Evolutionary conservation across 164 flowering plant species (phyloP).

Genomic region (Vitis vinifera): ASM3070453v1 NC_081818.1:25651501-25652000

Average conservation of each 20-base stretch:
- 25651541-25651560: conserved; percentile 38
- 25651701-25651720: background rate
- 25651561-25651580: conserved; percentile 31
- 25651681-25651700: no score
- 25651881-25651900: no score
- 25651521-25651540: conserved; percentile 20
- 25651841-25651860: no score
- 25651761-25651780: background rate
- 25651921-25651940: background rate
- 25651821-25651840: background rate
- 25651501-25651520: background rate
- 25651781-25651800: background rate
- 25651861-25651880: no score
- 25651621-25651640: conserved; percentile 4
- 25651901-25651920: no score
- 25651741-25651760: conserved; percentile 7
- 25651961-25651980: background rate
- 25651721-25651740: conserved; percentile 1
- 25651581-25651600: background rate
- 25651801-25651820: background rate
- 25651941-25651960: conserved; percentile 1
- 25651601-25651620: background rate
- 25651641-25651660: conserved; percentile 16
- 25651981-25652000: background rate
- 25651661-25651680: no score